Evolutionary conservation across 768 basidiomycete species (phyloP).

Genomic region (Rhodotorula sphaerocarpa): DNA sequence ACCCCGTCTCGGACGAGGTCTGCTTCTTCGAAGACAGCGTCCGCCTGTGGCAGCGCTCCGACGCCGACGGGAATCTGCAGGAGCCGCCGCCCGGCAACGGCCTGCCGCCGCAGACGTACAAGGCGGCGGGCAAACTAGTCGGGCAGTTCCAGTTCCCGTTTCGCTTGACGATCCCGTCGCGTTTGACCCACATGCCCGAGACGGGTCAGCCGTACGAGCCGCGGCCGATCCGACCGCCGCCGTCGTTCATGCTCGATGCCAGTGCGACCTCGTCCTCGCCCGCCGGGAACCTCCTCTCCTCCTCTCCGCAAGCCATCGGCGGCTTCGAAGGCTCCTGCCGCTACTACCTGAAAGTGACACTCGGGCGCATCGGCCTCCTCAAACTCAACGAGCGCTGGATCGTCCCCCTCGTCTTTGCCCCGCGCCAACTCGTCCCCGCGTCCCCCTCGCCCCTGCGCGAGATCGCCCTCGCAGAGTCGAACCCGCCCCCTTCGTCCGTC

Average conservation of each 20-base stretch:
- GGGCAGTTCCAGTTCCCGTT: conserved; percentile 28
- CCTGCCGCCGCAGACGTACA: neutral
- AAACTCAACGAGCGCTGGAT: conserved; percentile 32
- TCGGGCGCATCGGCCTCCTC: conserved; percentile 16
- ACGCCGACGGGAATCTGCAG: neutral
- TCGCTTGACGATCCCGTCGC: conserved; percentile 9
- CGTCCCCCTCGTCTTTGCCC: conserved; percentile 28
- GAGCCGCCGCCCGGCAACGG: conserved; percentile 12
- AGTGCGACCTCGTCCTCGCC: neutral
- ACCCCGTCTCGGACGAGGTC: conserved; percentile 26
- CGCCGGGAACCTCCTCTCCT: too few relatives aligned
- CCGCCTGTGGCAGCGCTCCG: conserved; percentile 1
- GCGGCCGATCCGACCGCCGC: conserved; percentile 14
- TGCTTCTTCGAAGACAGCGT: conserved; percentile 9
- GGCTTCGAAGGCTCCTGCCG: conserved; percentile 22
- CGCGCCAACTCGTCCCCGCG: conserved; percentile 7
- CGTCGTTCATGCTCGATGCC: conserved; percentile 23
- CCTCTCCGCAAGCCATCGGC: too few relatives aligned
- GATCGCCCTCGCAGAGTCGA: neutral
- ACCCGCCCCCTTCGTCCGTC: neutral
- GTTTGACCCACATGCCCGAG: conserved; percentile 1
- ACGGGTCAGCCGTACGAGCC: neutral
- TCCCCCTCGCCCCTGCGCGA: conserved; percentile 1
- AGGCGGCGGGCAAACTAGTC: conserved; percentile 17
- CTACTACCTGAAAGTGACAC: conserved; percentile 30